Evolutionary conservation across 83 land plant genomes (phyloP).

Genomic region (Picea abies): DNA sequence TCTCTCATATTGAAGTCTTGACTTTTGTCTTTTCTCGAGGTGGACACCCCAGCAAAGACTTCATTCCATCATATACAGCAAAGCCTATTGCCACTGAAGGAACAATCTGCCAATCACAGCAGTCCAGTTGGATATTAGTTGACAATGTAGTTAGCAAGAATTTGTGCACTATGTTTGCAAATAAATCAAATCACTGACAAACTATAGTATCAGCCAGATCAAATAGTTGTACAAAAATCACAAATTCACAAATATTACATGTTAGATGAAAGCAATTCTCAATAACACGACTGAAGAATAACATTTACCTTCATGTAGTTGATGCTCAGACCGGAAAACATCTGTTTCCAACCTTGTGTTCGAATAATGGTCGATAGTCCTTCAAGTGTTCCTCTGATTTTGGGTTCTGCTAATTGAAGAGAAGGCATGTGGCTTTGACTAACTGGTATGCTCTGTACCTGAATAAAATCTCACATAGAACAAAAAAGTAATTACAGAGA

Average conservation of each 20-base stretch:
- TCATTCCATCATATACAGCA: slow-evolving; percentile 86
- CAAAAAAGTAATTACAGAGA: background rate
- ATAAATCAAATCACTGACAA: background rate
- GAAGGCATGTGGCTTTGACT: slow-evolving; percentile 18
- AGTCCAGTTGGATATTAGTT: background rate
- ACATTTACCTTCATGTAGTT: slow-evolving; percentile 84
- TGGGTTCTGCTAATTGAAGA: slow-evolving; percentile 29
- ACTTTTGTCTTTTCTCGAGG: slow-evolving; percentile 53
- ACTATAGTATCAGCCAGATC: background rate
- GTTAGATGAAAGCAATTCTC: background rate
- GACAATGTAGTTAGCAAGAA: background rate
- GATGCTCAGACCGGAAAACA: slow-evolving; percentile 93
- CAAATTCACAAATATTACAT: background rate
- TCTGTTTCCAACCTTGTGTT: slow-evolving; percentile 89
- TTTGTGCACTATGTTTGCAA: background rate
- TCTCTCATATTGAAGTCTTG: background rate
- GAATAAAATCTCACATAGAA: slow-evolving; percentile 17
- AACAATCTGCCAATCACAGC: slow-evolving; percentile 65
- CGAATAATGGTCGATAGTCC: slow-evolving; percentile 62
- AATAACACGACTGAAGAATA: background rate
- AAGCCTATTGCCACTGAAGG: slow-evolving; percentile 98
- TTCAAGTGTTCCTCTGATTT: slow-evolving; percentile 66
- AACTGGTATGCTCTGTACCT: slow-evolving; percentile 62
- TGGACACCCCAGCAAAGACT: slow-evolving; percentile 70
- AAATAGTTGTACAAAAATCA: background rate